Conservation (phyloP, 2,329 filamentous ascomycete species). For the Gaeumannomyces tritici region DNA sequence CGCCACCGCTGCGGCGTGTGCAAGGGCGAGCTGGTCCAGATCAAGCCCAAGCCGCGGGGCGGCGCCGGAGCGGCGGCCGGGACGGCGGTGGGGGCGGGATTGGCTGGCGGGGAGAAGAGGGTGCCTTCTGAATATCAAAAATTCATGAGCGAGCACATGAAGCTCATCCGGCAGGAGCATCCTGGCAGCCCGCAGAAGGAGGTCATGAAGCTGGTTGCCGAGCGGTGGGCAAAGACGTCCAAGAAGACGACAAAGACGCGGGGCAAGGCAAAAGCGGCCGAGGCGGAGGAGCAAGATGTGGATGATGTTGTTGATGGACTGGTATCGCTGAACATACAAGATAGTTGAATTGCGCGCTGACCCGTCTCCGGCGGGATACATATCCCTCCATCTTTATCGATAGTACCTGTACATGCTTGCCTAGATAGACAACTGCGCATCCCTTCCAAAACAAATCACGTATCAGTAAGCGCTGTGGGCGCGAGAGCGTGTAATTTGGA, state of each 20-base stretch:
- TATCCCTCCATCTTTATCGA: not conserved
- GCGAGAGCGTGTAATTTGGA: too few relatives aligned
- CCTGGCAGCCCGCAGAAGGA: slow-evolving; percentile 52
- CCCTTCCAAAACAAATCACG: too few relatives aligned
- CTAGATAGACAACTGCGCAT: not conserved
- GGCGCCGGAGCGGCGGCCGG: slow-evolving; percentile 6
- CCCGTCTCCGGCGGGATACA: not conserved
- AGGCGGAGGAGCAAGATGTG: not conserved
- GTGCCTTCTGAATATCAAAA: slow-evolving; percentile 32
- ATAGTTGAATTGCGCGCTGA: not conserved
- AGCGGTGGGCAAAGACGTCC: slow-evolving; percentile 45
- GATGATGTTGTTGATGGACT: not conserved
- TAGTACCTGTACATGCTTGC: too few relatives aligned
- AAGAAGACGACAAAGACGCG: slow-evolving; percentile 12
- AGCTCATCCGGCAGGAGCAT: slow-evolving; percentile 44
- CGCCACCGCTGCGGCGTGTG: slow-evolving; percentile 72
- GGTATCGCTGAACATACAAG: not conserved
- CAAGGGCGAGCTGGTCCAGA: slow-evolving; percentile 61
- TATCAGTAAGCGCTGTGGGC: too few relatives aligned
- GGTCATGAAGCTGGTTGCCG: slow-evolving; percentile 59
- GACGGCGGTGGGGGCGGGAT: slow-evolving; percentile 7
- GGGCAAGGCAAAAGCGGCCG: not conserved
- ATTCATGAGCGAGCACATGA: slow-evolving; percentile 61
- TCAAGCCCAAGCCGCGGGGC: slow-evolving; percentile 62
- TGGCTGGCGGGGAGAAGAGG: slow-evolving; percentile 9